Base-by-base conservation (phyloP, 2,329 filamentous ascomycete species). In the Penicillium hordei region DNA sequence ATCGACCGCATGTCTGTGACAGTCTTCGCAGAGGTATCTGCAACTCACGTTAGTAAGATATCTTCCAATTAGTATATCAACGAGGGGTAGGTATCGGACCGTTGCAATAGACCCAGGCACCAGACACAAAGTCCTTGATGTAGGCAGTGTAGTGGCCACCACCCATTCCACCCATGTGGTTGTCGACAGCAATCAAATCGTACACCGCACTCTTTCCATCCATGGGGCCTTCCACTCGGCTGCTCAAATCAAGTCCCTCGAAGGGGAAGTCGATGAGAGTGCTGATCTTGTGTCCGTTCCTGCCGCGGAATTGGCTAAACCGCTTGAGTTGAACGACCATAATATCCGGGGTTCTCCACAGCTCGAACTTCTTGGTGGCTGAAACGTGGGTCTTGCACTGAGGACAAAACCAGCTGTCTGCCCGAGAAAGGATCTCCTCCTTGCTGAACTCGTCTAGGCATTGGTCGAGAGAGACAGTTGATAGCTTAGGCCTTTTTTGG, bases 381-480 rank as follows among this genome's bases (percentile, higher is more conserved):
- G 91, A 88, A 17, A 91, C 87, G 68, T 96, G 89, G 68, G 96
- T 91, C 74, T 97, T 97, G 82, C 94, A 99, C 31, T 91, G 86
- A 56, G 91, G 93, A 71, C 94, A 99, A 72, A 95, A 97, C 94
- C 94, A 99, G 59, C 91, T 93, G 72, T 99, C 95, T 70, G 95
- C 90, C 72, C 97, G 91, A 0, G 93, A 97, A 5, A 99, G 80
- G 15, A 96, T 87, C 75, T 99, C 94, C 59, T 93, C 90, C 72
- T 93, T 93, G 70, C 94, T 91, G 65, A 96, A 97, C 75, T 97
- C 94, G 58, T 93, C 89, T 54, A 99, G 84, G 71, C 94, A 99
- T 66, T 97, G 92, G 23, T 94, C 89, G 5, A 99, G 82, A 0
- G 87, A 88, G 63, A 97, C 88, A 74, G 88, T 89, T 67, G 82